Evolutionary conservation across 2,329 filamentous ascomycete genomes (phyloP), one percentile per base, ranked within the genome.

Genomic region (Thelonectria rubi): DNA sequence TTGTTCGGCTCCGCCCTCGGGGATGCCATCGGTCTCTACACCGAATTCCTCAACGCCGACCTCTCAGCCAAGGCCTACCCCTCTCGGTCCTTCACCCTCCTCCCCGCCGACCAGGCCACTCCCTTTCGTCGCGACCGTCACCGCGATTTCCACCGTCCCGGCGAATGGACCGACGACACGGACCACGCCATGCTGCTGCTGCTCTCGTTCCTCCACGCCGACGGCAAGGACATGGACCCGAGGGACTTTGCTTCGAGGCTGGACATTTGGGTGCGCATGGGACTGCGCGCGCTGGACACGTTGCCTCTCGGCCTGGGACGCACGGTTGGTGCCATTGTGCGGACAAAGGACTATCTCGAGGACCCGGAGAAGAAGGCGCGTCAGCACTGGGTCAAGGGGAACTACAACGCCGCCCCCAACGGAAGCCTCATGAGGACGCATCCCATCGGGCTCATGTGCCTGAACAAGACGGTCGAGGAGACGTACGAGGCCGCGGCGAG

Each of bases 91-190:
- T 84, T 84, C 66, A 77, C 74, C 3, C 74, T 84, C 1, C 60
- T 69, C 2, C 76, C 76, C 3, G 20, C 53, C 5, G 75, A 75
- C 2, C 58, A 73, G 9, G 74, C 75, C 0, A 84, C 82, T 1
- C 75, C 77, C 0, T 79, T 79, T 62, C 72, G 77, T 17, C 71
- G 75, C n/a, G 82, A 84, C 65, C 65, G 71, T 5, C 82, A 84
- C 65, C 75, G 82, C 50, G 75, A 76, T 53, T 78, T 78, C 26
- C 78, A 81, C 37, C 67, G 71, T 3, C 67, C 74, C 1, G 77
- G 79, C 21, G 77, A 80, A 42, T 85, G 82, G 83, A 86, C 83
- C 0, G 83, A 86, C 61, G 83, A 86, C 69, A 86, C 83, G 0
- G 83, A 85, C 63, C 82, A 86, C 69, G 79, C 82, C 3, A 74